Evolutionary conservation across 257 asterid species (phyloP), one percentile per base, ranked within the genome.

Genomic region (Penstemon davidsonii): DNA sequence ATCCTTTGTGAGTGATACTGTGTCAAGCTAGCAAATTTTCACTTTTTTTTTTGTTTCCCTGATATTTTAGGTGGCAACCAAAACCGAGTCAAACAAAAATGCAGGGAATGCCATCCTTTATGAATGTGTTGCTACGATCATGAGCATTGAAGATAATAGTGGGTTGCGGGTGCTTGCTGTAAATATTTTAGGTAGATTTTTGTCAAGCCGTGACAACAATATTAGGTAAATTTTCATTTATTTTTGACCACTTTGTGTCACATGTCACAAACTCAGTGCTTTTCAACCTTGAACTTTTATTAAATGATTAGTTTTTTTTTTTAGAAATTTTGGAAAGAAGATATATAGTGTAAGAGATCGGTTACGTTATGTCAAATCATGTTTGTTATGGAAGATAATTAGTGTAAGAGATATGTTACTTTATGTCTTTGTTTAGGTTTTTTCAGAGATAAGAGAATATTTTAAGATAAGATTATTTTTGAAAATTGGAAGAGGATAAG

Each of bases 161-260:
- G 99, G 99, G 43, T 81, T 91, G 66, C 81, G 99, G 75, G 96
- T 91, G 42, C 96, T 94, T 72, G 98, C 96, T 58, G 88, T 94
- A 78, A 94, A 94, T 80, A 94, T 94, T 71, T 75, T 94, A 87
- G 99, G 99, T 72, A 91, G 92, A 78, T 94, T 94, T 81, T 82
- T 94, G 91, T 94, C 99, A 74, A 89, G 94, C 77, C 97, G 96
- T 59, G 99, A 94, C 80, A 94, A 94, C 84, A 94, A 94, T 83
- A 88, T 86, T 79, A 86, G 99, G 99, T 91, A 60, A 53, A 25
- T 63, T 55, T 62, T 55, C 68, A 45, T 66, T 66, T 37, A 55
- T 25, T 0, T 78, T 55, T 60, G 52, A 10, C 57, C 64, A 60
- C 57, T 56, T 72, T 4, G 33, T 58, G 38, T 59, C 40, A 50